Evolutionary conservation across 352 stramenopile genomes (phyloP), one percentile per base, ranked within the genome.

Genomic region (Globisporangium canariense): DNA sequence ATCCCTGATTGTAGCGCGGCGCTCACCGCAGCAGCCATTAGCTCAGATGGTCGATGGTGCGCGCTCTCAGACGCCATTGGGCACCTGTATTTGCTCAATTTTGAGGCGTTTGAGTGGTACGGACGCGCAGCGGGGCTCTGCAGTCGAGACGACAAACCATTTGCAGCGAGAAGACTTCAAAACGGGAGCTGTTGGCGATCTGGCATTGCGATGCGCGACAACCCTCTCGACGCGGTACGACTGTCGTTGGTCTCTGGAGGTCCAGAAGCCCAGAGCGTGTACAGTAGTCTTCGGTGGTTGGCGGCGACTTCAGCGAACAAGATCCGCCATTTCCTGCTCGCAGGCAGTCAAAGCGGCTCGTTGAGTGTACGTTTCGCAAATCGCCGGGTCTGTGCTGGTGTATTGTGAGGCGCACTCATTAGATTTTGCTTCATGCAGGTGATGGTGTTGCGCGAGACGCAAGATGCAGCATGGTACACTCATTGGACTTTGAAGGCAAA

Each of bases 271-370:
- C 36, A 62, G 57, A 63, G 49, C 11, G 34, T 53, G 46, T 40
- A 41, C 53, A 75, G 69, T 46, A 73, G 45, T 41, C 51, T 81
- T 50, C 58, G 62, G 7, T 82, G 72, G 72, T 43, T 66, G 6
- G 41, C 45, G 28, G 32, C 30, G 28, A 60, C 60, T 18, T 40
- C 60, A 3, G 2, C 52, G 1, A 16, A 20, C 40, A 58, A 18
- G 5, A 74, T 47, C 22, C 40, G 64, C 11, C 52, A 75, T 18
- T 69, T 79, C 45, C 45, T 84, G 3, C 57, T 84, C 41, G 65
- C 62, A 4, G 76, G 76, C 13, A 77, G 68, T 8, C 60, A 70
- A 51, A 69, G 79, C 36, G 72, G 76, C 16, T 77, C 76, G 8
- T 34, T 82, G n/a, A 75, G 22, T 55, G 76, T 82, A 68, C 34